Percentiles rank a stretch among this genome's conserved stretches.
Evolutionary conservation across 805 yeast species (phyloP).

Genomic region (Metschnikowia shivogae): DNA sequence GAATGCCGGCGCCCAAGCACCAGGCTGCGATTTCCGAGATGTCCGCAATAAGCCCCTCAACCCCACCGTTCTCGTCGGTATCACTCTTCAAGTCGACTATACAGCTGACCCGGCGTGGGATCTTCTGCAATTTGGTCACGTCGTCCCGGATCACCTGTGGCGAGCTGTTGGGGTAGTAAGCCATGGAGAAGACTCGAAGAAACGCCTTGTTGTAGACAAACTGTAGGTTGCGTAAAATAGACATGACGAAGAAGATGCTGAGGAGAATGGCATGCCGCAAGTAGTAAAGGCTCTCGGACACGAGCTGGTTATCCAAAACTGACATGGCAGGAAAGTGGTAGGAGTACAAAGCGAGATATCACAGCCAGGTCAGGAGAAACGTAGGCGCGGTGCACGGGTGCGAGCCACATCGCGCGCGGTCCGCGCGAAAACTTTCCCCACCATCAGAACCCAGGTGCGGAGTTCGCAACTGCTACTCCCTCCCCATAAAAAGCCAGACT

Average conservation of each 20-base stretch:
- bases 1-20: slow-evolving; percentile 87
- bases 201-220: slow-evolving; percentile 48
- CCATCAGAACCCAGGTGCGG: slow-evolving; percentile 4
- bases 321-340: neutral
- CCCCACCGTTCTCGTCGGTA: slow-evolving; percentile 85
- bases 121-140: slow-evolving; percentile 63
- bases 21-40: slow-evolving; percentile 78
- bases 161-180: slow-evolving; percentile 65
- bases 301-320: neutral
- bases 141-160: slow-evolving; percentile 87
- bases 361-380: neutral
- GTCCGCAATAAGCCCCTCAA: slow-evolving; percentile 74
- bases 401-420: neutral
- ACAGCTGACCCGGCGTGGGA: slow-evolving; percentile 74
- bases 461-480: neutral
- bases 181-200: slow-evolving; percentile 52
- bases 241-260: slow-evolving; percentile 50
- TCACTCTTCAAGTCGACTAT: slow-evolving; percentile 70
- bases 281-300: slow-evolving; percentile 7
- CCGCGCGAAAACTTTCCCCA: slow-evolving; percentile 7
- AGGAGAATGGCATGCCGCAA: slow-evolving; percentile 29
- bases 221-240: slow-evolving; percentile 51
- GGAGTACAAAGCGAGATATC: neutral
- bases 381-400: slow-evolving; percentile 1
- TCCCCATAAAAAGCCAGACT: neutral